phyloP scores from a whole-genome alignment of 805 yeast genomes.

The Groenewaldozyma tartarivorans region DNA sequence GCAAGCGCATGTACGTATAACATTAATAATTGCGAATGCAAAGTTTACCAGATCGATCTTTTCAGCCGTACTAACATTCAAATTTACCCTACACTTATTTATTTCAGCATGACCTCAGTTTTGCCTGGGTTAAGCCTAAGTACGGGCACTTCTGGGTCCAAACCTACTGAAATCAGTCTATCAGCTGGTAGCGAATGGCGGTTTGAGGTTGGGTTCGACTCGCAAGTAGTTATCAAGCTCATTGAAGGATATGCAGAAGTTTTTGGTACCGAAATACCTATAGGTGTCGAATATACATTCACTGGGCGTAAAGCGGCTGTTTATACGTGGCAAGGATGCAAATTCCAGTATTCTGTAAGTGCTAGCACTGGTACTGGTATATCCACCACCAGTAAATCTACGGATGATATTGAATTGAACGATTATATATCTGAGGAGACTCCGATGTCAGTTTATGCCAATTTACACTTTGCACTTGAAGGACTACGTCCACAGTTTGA shows the following conservation, averaged over 20 bases:
- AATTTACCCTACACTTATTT: too few relatives aligned
- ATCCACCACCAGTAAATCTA: too few relatives aligned
- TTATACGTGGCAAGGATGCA: conserved; percentile 58
- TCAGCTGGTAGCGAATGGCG: conserved; percentile 56
- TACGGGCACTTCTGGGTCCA: background rate
- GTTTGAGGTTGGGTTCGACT: conserved; percentile 51
- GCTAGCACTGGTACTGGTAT: background rate
- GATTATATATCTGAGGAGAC: conserved; percentile 69
- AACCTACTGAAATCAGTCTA: conserved; percentile 16
- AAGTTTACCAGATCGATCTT: background rate
- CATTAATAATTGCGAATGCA: background rate
- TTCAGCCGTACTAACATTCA: too few relatives aligned
- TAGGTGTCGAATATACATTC: conserved; percentile 52
- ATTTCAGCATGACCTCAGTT: background rate
- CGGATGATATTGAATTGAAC: conserved; percentile 14
- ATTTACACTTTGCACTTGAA: conserved; percentile 70
- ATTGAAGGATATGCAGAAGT: conserved; percentile 73
- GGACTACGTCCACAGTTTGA: conserved; percentile 30
- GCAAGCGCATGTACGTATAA: background rate
- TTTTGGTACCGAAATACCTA: conserved; percentile 86
- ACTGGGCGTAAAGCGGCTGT: conserved; percentile 46
- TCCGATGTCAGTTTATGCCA: conserved; percentile 52
- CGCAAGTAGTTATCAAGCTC: conserved; percentile 42
- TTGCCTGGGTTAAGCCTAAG: conserved; percentile 6
- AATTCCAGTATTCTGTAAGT: conserved; percentile 34